Evolutionary conservation across 2,329 filamentous ascomycete species (phyloP).

Genomic region (Diaporthe velutina): DNA sequence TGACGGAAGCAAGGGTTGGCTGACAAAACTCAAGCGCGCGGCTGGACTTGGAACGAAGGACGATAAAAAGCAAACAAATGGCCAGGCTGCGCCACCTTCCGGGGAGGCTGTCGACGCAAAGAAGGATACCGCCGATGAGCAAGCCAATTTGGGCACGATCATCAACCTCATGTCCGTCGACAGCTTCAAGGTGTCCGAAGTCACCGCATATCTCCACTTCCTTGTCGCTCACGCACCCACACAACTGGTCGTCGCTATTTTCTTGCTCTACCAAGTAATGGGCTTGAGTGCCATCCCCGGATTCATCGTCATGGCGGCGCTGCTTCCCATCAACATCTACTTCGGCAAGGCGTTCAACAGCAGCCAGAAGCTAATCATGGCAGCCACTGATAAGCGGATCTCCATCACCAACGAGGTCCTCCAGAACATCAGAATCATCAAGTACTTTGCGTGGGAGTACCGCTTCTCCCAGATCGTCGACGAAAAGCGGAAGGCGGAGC

Average conservation of each 20-base stretch:
- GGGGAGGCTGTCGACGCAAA: constrained; percentile 40
- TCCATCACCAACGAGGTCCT: constrained; percentile 97
- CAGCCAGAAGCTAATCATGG: constrained; percentile 91
- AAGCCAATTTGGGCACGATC: constrained; percentile 96
- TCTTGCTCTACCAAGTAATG: constrained; percentile 89
- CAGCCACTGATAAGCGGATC: constrained; percentile 94
- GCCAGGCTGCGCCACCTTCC: constrained; percentile 41
- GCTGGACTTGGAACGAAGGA: constrained; percentile 73
- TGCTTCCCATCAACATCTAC: constrained; percentile 90
- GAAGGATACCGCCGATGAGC: constrained; percentile 68
- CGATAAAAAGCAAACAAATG: constrained; percentile 60
- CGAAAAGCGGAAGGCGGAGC: constrained; percentile 85
- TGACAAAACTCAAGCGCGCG: constrained; percentile 65
- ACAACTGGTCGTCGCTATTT: constrained; percentile 84
- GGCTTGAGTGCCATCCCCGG: constrained; percentile 95
- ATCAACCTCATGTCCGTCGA: constrained; percentile 99
- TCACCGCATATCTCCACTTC: constrained; percentile 95
- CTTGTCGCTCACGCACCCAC: constrained; percentile 93
- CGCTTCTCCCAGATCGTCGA: constrained; percentile 89
- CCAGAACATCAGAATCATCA: constrained; percentile 98
- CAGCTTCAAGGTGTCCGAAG: constrained; percentile 97
- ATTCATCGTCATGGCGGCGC: constrained; percentile 87
- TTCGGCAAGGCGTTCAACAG: constrained; percentile 88
- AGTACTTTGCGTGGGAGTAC: constrained; percentile 98
- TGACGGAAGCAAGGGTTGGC: constrained; percentile 54